These are phyloP conservation scores for Pelargonium citronellum DNA, from an alignment of 441 rosid genomes.

Conservation along the genomic window DNA sequence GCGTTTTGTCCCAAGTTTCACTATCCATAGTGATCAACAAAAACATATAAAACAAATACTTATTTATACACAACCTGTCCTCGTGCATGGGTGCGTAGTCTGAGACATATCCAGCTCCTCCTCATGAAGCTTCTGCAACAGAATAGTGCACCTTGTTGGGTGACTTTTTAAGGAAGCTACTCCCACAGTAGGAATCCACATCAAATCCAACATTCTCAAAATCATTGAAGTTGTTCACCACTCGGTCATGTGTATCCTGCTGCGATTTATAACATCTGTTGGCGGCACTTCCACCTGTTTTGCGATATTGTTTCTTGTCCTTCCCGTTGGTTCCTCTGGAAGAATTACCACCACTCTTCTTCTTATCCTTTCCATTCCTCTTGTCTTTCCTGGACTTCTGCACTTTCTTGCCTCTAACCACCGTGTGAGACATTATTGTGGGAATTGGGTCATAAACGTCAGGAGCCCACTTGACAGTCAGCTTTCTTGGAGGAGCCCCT, in stretches of 20 bases:
- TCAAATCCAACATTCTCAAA: constrained; percentile 8
- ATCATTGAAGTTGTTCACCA: constrained; percentile 11
- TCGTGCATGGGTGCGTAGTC: too few relatives aligned
- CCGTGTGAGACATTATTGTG: constrained; percentile 53
- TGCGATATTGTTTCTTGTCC: constrained; percentile 55
- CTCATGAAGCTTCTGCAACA: background rate
- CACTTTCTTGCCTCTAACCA: constrained; percentile 44
- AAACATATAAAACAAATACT: too few relatives aligned
- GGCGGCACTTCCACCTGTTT: constrained; percentile 25
- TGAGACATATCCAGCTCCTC: too few relatives aligned
- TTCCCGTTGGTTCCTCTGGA: constrained; percentile 38
- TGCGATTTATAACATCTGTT: constrained; percentile 23
- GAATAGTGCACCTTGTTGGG: background rate
- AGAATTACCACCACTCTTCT: constrained; percentile 42
- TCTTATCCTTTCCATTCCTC: constrained; percentile 64
- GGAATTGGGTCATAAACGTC: constrained; percentile 89
- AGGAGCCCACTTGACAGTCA: constrained; percentile 72
- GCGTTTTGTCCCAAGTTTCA: too few relatives aligned
- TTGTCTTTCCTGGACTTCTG: constrained; percentile 51
- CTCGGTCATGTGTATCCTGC: background rate
- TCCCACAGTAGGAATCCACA: background rate
- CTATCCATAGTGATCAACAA: too few relatives aligned
- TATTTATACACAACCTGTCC: too few relatives aligned
- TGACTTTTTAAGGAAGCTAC: background rate
- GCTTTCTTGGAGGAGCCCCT: constrained; percentile 38